Evolutionary conservation across 1,284 basidiomycete species (phyloP).

Genomic region (Lignosus rhinocerotis): DNA sequence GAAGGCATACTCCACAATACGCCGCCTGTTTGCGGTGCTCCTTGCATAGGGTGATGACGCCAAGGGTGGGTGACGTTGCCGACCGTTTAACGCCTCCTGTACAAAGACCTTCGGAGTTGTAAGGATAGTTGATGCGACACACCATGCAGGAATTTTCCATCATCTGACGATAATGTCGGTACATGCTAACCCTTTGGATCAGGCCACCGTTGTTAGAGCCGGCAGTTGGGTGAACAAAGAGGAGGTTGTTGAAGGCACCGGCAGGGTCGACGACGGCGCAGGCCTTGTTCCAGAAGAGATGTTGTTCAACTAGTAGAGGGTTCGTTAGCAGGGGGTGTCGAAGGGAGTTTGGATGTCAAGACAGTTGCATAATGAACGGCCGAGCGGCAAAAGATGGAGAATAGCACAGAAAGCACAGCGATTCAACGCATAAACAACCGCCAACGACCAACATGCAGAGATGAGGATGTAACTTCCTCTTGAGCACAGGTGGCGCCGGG

Average conservation of each 20-base stretch:
- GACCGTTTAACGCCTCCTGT: conserved; percentile 50
- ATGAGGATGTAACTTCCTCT: too few relatives aligned
- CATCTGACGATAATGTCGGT: conserved; percentile 46
- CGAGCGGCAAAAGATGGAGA: neutral
- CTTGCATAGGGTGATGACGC: conserved; percentile 54
- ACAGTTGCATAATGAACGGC: neutral
- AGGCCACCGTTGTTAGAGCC: conserved; percentile 29
- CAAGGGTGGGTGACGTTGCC: conserved; percentile 42
- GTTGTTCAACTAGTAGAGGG: conserved; percentile 50
- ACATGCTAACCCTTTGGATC: conserved; percentile 37
- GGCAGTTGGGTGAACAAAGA: conserved; percentile 33
- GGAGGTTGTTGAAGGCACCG: conserved; percentile 39
- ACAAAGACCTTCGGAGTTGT: conserved; percentile 42
- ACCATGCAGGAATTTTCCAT: conserved; percentile 52
- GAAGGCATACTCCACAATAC: conserved; percentile 71
- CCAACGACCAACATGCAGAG: too few relatives aligned
- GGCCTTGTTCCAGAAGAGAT: conserved; percentile 62
- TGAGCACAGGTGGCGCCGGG: too few relatives aligned
- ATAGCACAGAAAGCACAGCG: conserved; percentile 3
- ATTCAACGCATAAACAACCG: conserved; percentile 14
- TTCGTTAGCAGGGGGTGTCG: neutral
- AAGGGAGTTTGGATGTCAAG: neutral
- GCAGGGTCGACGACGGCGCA: conserved; percentile 54
- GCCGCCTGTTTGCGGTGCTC: conserved; percentile 54
- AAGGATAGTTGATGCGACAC: conserved; percentile 68